Base-by-base conservation (phyloP, 768 basidiomycete genomes). In the Zangia roseola region DNA sequence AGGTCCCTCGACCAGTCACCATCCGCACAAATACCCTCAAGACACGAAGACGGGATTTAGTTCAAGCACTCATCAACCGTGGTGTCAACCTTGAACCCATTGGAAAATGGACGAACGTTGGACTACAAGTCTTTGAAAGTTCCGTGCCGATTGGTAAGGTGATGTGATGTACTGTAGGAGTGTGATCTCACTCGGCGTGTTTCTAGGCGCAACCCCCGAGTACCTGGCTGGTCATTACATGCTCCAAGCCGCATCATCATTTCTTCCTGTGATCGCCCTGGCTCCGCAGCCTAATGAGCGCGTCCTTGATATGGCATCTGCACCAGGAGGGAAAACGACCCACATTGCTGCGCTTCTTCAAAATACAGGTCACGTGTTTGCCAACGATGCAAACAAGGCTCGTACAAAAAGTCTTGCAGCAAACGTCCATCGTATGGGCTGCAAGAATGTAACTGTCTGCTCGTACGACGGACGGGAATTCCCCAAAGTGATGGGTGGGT, bases 201-300 rank as follows among this genome's bases (percentile, higher is more conserved):
- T 35, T 26, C 28, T 57, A 86, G 85, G 90, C 66, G 97, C 97
- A 6, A 98, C 97, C 2, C 97, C 97, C 10, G 97, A 99, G 72
- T 99, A 99, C 70, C 83, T 99, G 33, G 94, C 97, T 0, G 97
- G 97, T 3, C 94, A 99, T 66, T 99, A 99, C 71, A 98, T 99
- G 91, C 88, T 98, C 21, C 97, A 99, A 75, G 92, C 97, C 6
- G 97, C 97, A 10, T 95, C 94, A 6, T 98, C 97, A 1, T 97
- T 99, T 79, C 80, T 99, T n/a, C 97, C 97, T 45, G 97, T 98
- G 62, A 94, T 98, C 55, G 92, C 97, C 4, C 86, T 99, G 33
- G 76, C 82, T 21, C 97, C 97, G 6, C 88, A 94, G 62, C 92
- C 93, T 2, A 81, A 90, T 51, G 97, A 98, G 63, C 88, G 94